phyloP scores from a whole-genome alignment of 306 rosid genomes.

The Vicia villosa region DNA sequence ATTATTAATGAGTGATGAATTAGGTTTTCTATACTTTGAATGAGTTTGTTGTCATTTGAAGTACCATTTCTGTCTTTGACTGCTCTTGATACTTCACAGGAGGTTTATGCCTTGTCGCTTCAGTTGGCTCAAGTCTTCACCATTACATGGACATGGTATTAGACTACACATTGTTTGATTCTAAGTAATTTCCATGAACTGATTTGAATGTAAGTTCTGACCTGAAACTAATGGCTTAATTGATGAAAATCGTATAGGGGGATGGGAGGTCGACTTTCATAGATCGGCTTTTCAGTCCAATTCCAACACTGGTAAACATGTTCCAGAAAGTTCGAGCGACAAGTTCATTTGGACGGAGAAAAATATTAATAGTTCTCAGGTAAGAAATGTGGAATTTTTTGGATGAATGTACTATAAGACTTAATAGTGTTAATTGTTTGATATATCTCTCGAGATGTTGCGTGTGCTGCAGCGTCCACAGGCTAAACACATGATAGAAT shows the following conservation, averaged over 20 bases:
- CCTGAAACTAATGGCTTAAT: constrained; percentile 35
- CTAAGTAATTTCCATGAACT: constrained; percentile 9
- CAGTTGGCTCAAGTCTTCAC: constrained; percentile 51
- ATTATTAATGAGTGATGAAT: not conserved
- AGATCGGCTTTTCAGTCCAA: constrained; percentile 42
- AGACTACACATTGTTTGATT: constrained; percentile 18
- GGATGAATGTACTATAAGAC: constrained; percentile 27
- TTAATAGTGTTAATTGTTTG: constrained; percentile 9
- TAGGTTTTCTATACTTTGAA: not conserved
- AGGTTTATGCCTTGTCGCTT: constrained; percentile 45
- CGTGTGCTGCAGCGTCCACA: constrained; percentile 62
- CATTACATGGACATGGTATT: constrained; percentile 37
- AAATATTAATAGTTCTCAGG: constrained; percentile 44
- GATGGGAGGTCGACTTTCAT: constrained; percentile 53
- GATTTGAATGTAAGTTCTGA: constrained; percentile 9
- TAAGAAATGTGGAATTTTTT: constrained; percentile 44
- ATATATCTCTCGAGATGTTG: constrained; percentile 31
- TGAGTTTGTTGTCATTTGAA: constrained; percentile 18
- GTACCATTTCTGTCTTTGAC: constrained; percentile 1
- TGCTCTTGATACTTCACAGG: constrained; percentile 49
- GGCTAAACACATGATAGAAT: constrained; percentile 46
- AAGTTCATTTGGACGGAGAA: constrained; percentile 35
- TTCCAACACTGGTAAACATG: constrained; percentile 38
- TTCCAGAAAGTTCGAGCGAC: constrained; percentile 44
- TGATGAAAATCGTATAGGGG: constrained; percentile 53